These are phyloP conservation scores for Aspergillus transmontanensis DNA, from an alignment of 2,329 filamentous ascomycete species.

Conservation along the genomic window DNA sequence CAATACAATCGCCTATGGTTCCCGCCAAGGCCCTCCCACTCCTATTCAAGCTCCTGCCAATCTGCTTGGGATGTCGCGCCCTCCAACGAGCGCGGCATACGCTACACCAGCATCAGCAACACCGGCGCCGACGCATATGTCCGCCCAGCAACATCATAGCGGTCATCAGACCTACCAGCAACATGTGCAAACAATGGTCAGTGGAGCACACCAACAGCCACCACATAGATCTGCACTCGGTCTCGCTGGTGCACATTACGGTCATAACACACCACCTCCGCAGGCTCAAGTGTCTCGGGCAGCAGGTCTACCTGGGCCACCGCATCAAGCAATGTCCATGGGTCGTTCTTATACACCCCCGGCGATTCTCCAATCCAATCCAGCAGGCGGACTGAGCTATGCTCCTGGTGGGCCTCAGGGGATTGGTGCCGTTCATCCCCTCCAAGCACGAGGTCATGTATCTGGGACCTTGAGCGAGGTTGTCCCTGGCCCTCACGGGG, in stretches of 20 bases:
- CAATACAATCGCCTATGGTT: constrained; percentile 31
- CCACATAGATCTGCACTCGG: constrained; percentile 37
- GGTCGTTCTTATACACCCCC: constrained; percentile 46
- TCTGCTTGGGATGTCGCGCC: constrained; percentile 33
- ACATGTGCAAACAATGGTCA: constrained; percentile 42
- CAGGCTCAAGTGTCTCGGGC: constrained; percentile 30
- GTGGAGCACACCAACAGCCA: constrained; percentile 37
- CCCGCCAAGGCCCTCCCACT: constrained; percentile 35
- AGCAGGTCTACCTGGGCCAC: constrained; percentile 25
- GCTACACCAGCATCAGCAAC: constrained; percentile 28
- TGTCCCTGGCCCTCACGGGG: constrained; percentile 22
- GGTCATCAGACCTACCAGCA: constrained; percentile 39
- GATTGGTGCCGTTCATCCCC: constrained; percentile 27
- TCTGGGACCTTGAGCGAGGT: constrained; percentile 28
- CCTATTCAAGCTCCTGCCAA: constrained; percentile 34
- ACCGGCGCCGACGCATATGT: constrained; percentile 25
- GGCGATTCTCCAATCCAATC: constrained; percentile 33
- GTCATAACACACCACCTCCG: constrained; percentile 39
- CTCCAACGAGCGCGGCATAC: constrained; percentile 28
- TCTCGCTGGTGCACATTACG: constrained; percentile 33
- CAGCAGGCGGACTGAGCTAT: constrained; percentile 33
- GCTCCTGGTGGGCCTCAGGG: constrained; percentile 25
- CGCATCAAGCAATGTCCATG: constrained; percentile 29
- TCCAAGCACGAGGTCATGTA: constrained; percentile 30
- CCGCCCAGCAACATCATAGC: constrained; percentile 19